phyloP scores from a whole-genome alignment of 192 early-diverging fungal genomes.

The Coemansia sp. region DNA sequence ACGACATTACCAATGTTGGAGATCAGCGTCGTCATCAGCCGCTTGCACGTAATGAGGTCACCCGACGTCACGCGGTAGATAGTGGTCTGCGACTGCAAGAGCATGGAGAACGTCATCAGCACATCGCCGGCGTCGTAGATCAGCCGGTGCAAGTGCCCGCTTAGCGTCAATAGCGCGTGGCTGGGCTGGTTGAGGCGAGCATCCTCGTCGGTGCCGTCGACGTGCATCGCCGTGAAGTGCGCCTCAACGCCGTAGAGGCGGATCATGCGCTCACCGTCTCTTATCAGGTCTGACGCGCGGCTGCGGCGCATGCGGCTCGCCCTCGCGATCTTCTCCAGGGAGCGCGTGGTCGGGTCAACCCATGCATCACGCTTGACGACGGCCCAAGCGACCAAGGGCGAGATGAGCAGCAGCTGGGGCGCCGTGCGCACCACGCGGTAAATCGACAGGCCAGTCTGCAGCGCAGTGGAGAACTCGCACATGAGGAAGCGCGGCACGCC shows the following conservation, averaged over 20 bases:
- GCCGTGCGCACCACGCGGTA: conserved; percentile 18
- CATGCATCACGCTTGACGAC: background rate
- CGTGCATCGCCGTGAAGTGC: conserved; percentile 59
- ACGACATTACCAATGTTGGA: conserved; percentile 3
- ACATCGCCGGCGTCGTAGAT: conserved; percentile 53
- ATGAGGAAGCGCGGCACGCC: conserved; percentile 18
- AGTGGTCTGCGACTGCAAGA: conserved; percentile 23
- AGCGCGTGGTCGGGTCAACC: conserved; percentile 1
- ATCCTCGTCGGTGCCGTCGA: conserved; percentile 60
- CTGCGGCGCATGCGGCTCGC: background rate
- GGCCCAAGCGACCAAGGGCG: conserved; percentile 18
- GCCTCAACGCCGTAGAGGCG: conserved; percentile 62
- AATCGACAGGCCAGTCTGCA: conserved; percentile 9
- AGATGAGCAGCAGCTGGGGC: conserved; percentile 20
- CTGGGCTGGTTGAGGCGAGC: conserved; percentile 55
- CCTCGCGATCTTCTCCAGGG: background rate
- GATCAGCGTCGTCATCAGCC: conserved; percentile 1
- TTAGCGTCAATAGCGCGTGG: conserved; percentile 61
- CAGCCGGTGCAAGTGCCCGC: conserved; percentile 48
- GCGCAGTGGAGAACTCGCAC: conserved; percentile 6
- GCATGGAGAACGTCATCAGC: conserved; percentile 6
- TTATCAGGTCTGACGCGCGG: conserved; percentile 14
- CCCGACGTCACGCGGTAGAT: conserved; percentile 13
- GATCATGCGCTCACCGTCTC: conserved; percentile 67
- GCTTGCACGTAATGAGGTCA: conserved; percentile 15